These are phyloP conservation scores for Fusarium sp. DNA, from an alignment of 2,329 filamentous ascomycete species.

Conservation along the genomic window DNA sequence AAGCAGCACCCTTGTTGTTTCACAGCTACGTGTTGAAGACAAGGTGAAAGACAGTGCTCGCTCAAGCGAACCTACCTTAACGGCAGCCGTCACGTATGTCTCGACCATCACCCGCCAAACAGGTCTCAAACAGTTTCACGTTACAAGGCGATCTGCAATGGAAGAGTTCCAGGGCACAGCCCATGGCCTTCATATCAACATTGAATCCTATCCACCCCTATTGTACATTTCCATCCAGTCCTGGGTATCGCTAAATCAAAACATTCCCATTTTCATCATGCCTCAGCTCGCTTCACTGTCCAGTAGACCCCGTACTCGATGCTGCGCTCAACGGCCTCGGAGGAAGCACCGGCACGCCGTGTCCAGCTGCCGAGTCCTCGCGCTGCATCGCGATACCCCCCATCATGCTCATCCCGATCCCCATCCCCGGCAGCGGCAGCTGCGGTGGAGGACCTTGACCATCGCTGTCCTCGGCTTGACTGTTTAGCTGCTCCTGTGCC, in stretches of 20 bases:
- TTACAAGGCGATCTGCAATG: background rate
- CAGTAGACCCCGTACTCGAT: slow-evolving; percentile 55
- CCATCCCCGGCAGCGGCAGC: slow-evolving; percentile 35
- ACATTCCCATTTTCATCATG: slow-evolving; percentile 23
- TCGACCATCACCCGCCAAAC: background rate
- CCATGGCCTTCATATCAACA: background rate
- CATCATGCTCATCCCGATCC: slow-evolving; percentile 43
- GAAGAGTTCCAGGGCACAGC: background rate
- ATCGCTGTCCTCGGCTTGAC: slow-evolving; percentile 48
- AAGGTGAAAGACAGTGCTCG: background rate
- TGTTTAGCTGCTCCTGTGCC: slow-evolving; percentile 51
- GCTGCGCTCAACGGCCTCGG: slow-evolving; percentile 51
- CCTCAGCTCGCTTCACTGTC: slow-evolving; percentile 41
- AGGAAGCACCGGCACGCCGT: slow-evolving; percentile 45
- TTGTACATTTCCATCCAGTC: slow-evolving; percentile 41
- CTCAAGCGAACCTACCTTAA: background rate
- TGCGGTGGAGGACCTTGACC: slow-evolving; percentile 40
- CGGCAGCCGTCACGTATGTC: background rate
- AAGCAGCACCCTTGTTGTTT: background rate
- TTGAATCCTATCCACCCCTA: slow-evolving; percentile 20
- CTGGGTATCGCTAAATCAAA: slow-evolving; percentile 46
- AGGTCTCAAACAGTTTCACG: background rate
- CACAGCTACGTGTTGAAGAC: background rate
- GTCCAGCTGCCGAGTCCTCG: slow-evolving; percentile 44
- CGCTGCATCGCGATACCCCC: slow-evolving; percentile 53